phyloP scores from a whole-genome alignment of 306 rosid species.

The Medicago arabica region DNA sequence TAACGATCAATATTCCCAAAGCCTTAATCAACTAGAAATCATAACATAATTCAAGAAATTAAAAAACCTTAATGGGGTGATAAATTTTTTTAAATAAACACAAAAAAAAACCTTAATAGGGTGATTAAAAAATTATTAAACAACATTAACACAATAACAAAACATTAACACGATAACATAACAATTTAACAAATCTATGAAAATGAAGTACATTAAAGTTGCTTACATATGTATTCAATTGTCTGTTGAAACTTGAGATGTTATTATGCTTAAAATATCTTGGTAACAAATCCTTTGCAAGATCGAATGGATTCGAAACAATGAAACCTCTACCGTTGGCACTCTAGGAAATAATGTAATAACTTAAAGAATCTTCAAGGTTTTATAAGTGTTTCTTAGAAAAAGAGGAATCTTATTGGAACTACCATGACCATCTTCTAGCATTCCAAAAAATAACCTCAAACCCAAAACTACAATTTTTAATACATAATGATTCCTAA shows the following conservation, averaged over 20 bases:
- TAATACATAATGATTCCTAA: conserved; percentile 13
- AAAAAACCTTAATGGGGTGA: neutral
- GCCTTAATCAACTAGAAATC: conserved; percentile 55
- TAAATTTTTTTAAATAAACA: too few relatives aligned
- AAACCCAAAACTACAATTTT: conserved; percentile 38
- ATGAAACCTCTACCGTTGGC: conserved; percentile 62
- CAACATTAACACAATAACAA: neutral
- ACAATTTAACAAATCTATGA: neutral
- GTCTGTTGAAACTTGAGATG: conserved; percentile 94
- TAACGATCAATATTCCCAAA: conserved; percentile 68
- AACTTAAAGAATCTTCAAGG: conserved; percentile 73
- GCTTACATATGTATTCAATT: conserved; percentile 91
- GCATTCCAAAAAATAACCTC: conserved; percentile 29
- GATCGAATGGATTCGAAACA: conserved; percentile 76
- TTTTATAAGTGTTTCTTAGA: conserved; percentile 77
- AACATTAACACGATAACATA: neutral
- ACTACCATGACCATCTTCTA: conserved; percentile 78
- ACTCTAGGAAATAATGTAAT: conserved; percentile 82
- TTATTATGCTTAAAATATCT: conserved; percentile 86
- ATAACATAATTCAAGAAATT: conserved; percentile 30
- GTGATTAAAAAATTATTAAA: neutral
- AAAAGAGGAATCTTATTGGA: conserved; percentile 73
- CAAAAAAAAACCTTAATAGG: too few relatives aligned
- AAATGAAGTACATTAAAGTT: conserved; percentile 26
- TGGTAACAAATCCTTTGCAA: conserved; percentile 69